A percentile compares a stretch with the other conserved stretches of the same genome.
Evolutionary conservation across 257 asterid genomes (phyloP).

Genomic region (Craterostigma plantagineum): DNA sequence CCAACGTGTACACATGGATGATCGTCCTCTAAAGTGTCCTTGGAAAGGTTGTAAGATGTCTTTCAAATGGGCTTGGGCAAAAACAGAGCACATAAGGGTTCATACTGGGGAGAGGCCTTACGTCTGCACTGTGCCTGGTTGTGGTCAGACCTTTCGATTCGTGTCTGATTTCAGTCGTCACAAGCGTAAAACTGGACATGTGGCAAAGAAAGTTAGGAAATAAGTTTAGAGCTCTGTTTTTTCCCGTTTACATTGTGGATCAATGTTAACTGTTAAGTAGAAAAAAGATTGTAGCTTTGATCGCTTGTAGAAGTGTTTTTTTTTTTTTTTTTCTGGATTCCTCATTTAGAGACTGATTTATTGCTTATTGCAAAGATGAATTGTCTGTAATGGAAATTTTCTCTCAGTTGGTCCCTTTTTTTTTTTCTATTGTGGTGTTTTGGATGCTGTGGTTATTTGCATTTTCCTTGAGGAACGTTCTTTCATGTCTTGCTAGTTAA

Average conservation of each 20-base stretch:
- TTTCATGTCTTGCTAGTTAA: too few relatives aligned
- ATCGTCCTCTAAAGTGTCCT: slow-evolving; percentile 94
- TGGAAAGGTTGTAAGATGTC: slow-evolving; percentile 99
- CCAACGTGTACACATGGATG: slow-evolving; percentile 88
- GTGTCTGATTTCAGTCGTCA: slow-evolving; percentile 99
- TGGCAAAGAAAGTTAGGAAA: slow-evolving; percentile 48
- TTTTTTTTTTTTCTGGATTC: too few relatives aligned
- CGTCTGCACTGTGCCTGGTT: slow-evolving; percentile 60
- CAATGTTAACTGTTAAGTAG: too few relatives aligned
- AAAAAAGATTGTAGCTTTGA: too few relatives aligned
- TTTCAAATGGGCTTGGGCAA: slow-evolving; percentile 99
- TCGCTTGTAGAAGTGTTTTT: too few relatives aligned
- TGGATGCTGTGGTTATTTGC: too few relatives aligned
- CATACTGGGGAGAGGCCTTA: slow-evolving; percentile 98
- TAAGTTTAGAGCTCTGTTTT: slow-evolving; percentile 6
- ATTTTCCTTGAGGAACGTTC: too few relatives aligned
- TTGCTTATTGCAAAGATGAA: too few relatives aligned
- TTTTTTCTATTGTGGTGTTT: too few relatives aligned
- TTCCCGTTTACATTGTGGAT: not conserved
- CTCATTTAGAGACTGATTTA: not conserved
- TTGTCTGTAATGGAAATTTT: too few relatives aligned
- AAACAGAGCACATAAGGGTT: slow-evolving; percentile 91
- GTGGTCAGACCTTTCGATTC: slow-evolving; percentile 89
- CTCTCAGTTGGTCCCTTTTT: too few relatives aligned
- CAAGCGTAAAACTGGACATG: slow-evolving; percentile 94